These are phyloP conservation scores for Simmondsia chinensis DNA, from an alignment of 148 eudicot genomes.

Conservation along the genomic window DNA sequence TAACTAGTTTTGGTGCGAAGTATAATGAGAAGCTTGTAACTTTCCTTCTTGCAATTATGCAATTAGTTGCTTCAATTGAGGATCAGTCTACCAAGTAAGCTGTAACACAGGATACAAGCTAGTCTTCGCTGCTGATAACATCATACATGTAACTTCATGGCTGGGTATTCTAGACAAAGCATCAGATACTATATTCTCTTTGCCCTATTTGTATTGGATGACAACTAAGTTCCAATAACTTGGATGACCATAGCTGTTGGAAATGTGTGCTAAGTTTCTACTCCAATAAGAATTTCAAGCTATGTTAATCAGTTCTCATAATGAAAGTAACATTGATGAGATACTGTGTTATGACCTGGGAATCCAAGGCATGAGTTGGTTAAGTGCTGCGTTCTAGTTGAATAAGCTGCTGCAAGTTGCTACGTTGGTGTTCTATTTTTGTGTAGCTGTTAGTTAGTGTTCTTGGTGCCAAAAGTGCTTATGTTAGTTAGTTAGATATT, in stretches of 20 bases:
- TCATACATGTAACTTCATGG: background rate
- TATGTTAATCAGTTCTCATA: background rate
- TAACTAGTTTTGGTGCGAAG: background rate
- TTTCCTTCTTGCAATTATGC: background rate
- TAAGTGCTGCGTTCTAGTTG: too few species aligned
- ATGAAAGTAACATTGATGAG: too few species aligned
- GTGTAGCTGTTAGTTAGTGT: too few species aligned
- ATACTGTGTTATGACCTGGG: too few species aligned
- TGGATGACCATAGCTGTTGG: background rate
- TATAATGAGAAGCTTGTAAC: background rate
- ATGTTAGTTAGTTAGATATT: too few species aligned
- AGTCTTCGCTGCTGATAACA: background rate
- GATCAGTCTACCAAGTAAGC: background rate
- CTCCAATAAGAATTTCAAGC: background rate
- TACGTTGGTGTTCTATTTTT: too few species aligned
- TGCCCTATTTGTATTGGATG: background rate
- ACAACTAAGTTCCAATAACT: background rate
- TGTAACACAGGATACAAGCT: background rate
- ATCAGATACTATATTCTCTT: too few species aligned
- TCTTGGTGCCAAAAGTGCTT: too few species aligned
- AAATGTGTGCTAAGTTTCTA: background rate
- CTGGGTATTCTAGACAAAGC: background rate
- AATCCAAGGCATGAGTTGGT: too few species aligned
- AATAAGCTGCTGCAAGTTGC: too few species aligned
- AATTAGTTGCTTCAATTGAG: background rate